Evolutionary conservation across 805 yeast species (phyloP).

Genomic region (Ogataea paradorogensis): DNA sequence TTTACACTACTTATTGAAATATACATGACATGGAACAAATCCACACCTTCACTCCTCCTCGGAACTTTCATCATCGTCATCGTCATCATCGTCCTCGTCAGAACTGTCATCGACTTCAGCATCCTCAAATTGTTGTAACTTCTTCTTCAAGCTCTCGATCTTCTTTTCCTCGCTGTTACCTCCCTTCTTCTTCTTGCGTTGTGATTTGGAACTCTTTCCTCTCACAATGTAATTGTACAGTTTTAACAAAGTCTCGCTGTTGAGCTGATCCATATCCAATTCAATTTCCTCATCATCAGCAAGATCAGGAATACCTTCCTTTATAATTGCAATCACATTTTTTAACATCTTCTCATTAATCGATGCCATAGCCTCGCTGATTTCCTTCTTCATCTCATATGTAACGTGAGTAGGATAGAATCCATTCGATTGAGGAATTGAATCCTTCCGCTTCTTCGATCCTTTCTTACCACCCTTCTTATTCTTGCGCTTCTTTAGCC

Average conservation of each 20-base stretch:
- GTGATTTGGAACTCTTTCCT: slow-evolving; percentile 38
- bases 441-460: slow-evolving; percentile 22
- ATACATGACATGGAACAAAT: slow-evolving; percentile 11
- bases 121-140: slow-evolving; percentile 67
- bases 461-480: slow-evolving; percentile 37
- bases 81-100: slow-evolving; percentile 57
- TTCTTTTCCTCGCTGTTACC: slow-evolving; percentile 66
- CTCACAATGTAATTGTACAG: slow-evolving; percentile 78
- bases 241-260: slow-evolving; percentile 75
- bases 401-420: slow-evolving; percentile 53
- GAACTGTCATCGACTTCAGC: slow-evolving; percentile 59
- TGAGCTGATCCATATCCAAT: slow-evolving; percentile 90
- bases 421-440: slow-evolving; percentile 14
- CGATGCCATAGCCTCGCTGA: slow-evolving; percentile 79
- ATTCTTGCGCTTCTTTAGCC: slow-evolving; percentile 48
- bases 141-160: slow-evolving; percentile 68
- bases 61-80: slow-evolving; percentile 44
- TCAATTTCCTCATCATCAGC: slow-evolving; percentile 90
- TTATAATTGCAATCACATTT: slow-evolving; percentile 80
- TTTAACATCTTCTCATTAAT: slow-evolving; percentile 75
- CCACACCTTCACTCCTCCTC: slow-evolving; percentile 29
- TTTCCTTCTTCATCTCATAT: slow-evolving; percentile 94
- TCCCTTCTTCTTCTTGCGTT: slow-evolving; percentile 44
- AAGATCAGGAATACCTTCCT: slow-evolving; percentile 67
- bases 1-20: slow-evolving; percentile 18